Conservation (phyloP, 345 rosid species). For the Ceriops zippeliana region DNA sequence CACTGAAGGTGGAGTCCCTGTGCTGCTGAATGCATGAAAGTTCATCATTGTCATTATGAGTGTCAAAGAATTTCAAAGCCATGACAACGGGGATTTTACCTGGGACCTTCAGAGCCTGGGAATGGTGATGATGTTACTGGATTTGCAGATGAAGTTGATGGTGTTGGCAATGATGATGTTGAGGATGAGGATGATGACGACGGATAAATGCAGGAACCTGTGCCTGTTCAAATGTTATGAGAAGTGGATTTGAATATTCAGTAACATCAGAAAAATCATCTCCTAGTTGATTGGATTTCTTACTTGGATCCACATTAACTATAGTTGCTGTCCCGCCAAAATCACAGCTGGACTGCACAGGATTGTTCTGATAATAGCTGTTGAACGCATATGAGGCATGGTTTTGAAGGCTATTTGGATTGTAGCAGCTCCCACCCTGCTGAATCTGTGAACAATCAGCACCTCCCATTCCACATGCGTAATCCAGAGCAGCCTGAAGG, state of each 20-base stretch:
- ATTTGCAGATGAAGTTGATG: slow-evolving; percentile 26
- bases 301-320: slow-evolving; percentile 75
- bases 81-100: slow-evolving; percentile 30
- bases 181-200: slow-evolving; percentile 45
- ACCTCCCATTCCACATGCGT: slow-evolving; percentile 86
- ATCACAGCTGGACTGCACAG: slow-evolving; percentile 74
- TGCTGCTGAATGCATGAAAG: slow-evolving; percentile 26
- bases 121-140: slow-evolving; percentile 28
- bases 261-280: background rate
- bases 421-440: slow-evolving; percentile 77
- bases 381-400: slow-evolving; percentile 96
- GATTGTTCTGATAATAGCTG: slow-evolving; percentile 87
- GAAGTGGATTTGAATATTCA: background rate
- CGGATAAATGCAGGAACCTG: slow-evolving; percentile 73
- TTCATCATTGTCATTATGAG: background rate
- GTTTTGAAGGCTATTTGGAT: slow-evolving; percentile 58
- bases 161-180: slow-evolving; percentile 38
- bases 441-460: slow-evolving; percentile 88
- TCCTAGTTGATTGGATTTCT: slow-evolving; percentile 24
- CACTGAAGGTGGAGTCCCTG: slow-evolving; percentile 45
- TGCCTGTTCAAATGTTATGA: slow-evolving; percentile 43
- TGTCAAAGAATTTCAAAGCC: background rate
- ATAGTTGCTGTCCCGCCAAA: slow-evolving; percentile 72
- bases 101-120: slow-evolving; percentile 36
- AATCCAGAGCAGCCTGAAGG: slow-evolving; percentile 77